Evolutionary conservation across 306 rosid genomes (phyloP), one percentile per base, ranked within the genome.

Genomic region (Quercus cerris): DNA sequence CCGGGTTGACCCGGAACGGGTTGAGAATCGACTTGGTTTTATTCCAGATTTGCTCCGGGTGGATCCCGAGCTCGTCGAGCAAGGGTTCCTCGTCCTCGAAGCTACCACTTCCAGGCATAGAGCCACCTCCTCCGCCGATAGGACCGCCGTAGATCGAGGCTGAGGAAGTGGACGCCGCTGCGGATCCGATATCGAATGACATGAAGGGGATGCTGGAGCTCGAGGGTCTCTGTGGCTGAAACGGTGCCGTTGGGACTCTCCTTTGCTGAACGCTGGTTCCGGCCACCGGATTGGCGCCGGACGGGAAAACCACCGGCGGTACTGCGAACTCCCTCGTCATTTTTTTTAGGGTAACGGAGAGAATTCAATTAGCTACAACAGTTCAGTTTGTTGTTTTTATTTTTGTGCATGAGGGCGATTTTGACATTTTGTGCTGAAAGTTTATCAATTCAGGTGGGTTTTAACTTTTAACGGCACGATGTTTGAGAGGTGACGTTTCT

Each of bases 51-150:
- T 91, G 98, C 23, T 93, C 97, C 0, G 97, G 98, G 82, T 96
- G 99, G 81, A 96, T 96, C 23, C 99, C 98, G 51, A 96, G 97
- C 82, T 96, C 97, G 75, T 96, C 97, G 27, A 96, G 98, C 30
- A 96, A 94, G 17, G 99, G 97, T 31, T 93, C 99, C 80, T 96
- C 99, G 30, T 93, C 97, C 19, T 96, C 99, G 79, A 96, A 96
- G 74, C 76, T 86, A 17, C 81, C 66, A 31, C 82, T 79, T 10
- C 88, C 88, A 5, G 77, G 83, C 19, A 17, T 81, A 20, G 86
- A 86, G n/a, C 89, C 88, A 3, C 82, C 86, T 56, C 77, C 80
- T 5, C 84, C 86, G 59, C 84, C 83, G 49, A 80, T 78, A 15
- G 94, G 86, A 1, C 92, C 97, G 8, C 91, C 80, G 74, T 87